phyloP scores from a whole-genome alignment of 108 stramenopile genomes.

The Stephanodiscus minutulus region DNA sequence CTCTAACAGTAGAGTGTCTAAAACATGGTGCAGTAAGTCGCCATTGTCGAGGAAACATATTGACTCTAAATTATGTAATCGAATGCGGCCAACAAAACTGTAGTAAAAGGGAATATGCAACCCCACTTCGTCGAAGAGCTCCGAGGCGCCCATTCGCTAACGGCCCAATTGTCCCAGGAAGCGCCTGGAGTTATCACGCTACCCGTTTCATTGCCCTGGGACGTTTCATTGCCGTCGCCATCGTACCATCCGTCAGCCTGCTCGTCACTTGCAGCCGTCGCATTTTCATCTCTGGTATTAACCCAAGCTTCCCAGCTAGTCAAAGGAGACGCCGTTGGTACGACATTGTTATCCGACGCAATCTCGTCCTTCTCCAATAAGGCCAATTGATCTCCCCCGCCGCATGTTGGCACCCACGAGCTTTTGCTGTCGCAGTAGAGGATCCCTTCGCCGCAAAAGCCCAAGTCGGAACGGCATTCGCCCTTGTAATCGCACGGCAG shows the following conservation, averaged over 20 bases:
- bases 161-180: conserved; percentile 7
- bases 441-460: conserved; percentile 26
- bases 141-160: background rate
- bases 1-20: background rate
- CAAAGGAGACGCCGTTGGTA: conserved; percentile 21
- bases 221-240: background rate
- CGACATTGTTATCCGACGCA: background rate
- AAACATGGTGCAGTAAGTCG: background rate
- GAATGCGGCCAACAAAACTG: background rate
- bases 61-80: too few species aligned
- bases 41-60: too few species aligned
- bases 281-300: background rate
- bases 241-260: background rate
- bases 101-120: background rate
- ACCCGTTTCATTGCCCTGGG: background rate
- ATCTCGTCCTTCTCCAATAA: background rate
- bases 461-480: conserved; percentile 34
- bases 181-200: background rate
- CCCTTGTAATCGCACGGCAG: conserved; percentile 29
- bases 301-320: conserved; percentile 28
- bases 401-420: conserved; percentile 42
- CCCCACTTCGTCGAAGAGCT: background rate
- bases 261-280: background rate
- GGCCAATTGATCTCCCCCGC: conserved; percentile 17
- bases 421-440: conserved; percentile 34